Evolutionary conservation across 164 flowering plant genomes (phyloP), one percentile per base, ranked within the genome.

Genomic region (Brasenia schreberi): DNA sequence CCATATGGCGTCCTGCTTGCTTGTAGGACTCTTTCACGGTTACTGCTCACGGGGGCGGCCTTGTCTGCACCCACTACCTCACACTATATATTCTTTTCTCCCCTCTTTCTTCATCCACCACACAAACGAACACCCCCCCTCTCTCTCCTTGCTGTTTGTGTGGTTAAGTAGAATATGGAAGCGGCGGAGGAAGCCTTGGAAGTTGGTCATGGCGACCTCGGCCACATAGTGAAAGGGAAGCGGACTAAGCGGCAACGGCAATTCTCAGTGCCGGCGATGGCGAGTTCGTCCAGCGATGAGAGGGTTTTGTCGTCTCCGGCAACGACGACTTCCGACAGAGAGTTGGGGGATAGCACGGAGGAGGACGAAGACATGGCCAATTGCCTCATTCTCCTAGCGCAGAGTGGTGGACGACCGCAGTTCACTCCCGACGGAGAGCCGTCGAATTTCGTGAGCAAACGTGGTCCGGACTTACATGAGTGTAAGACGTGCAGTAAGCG

Each of bases 361-460:
- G 86, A 82, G 59, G 83, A 81, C 19, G 81, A 78, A 45, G 87
- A 84, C 78, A 76, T 82, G 83, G 90, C 90, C 5, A 81, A 81
- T 64, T 84, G 86, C 52, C 65, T 85, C 10, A 85, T 85, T 69
- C 79, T 85, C 18, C 66, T 85, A 9, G 90, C 90, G 16, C 80
- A 76, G 61, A 6, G 67, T 45, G 18, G 69, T 1, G 68, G 52
- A 64, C 14, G 63, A 59, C 39, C 67, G 77, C 61, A 65, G 73
- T 58, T 68, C 59, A 68, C 66, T 76, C 19, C 16, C 74, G 2
- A 14, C 56, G 56, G 56, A 5, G 78, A 65, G 33, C 61, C 27
- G 11, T 52, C 73, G 1, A 42, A 72, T 0, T 59, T 67, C 2
- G 65, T 70, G 6, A 61, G 67, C 5, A 42, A 45, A n/a, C 79